A percentile compares a stretch with the other conserved stretches of the same genome.
These are phyloP conservation scores for Blastobotrys mokoenaii DNA, from an alignment of 805 yeast species.

Conservation along the genomic window DNA sequence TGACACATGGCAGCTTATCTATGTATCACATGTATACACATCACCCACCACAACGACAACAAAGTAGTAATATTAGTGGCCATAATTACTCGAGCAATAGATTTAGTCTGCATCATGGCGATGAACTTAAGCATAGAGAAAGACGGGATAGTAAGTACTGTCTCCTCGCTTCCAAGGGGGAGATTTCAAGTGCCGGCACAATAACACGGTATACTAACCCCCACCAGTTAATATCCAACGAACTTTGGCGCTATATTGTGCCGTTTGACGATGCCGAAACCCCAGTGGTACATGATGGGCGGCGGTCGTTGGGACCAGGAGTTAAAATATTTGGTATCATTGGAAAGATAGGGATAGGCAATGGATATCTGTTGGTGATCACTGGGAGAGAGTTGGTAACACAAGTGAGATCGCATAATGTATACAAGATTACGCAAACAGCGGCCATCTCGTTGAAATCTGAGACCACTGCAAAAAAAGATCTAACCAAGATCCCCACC, in stretches of 20 bases:
- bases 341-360: conserved; percentile 14
- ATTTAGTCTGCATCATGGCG: background rate
- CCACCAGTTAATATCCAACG: too few species aligned
- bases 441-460: conserved; percentile 15
- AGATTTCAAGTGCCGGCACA: too few species aligned
- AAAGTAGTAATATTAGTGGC: too few species aligned
- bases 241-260: too few species aligned
- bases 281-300: too few species aligned
- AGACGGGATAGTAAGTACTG: too few species aligned
- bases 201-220: too few species aligned
- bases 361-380: conserved; percentile 15
- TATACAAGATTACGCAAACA: conserved; percentile 12
- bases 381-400: conserved; percentile 13
- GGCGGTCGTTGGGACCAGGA: background rate
- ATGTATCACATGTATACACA: background rate
- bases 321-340: conserved; percentile 9
- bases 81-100: background rate
- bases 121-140: too few species aligned
- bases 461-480: conserved; percentile 2
- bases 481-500: background rate
- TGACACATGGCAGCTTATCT: background rate
- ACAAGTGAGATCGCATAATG: conserved; percentile 5
- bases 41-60: background rate
- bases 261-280: too few species aligned
- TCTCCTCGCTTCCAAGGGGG: too few species aligned